phyloP scores from a whole-genome alignment of 2,329 filamentous ascomycete genomes.

The Monosporascus ibericus region DNA sequence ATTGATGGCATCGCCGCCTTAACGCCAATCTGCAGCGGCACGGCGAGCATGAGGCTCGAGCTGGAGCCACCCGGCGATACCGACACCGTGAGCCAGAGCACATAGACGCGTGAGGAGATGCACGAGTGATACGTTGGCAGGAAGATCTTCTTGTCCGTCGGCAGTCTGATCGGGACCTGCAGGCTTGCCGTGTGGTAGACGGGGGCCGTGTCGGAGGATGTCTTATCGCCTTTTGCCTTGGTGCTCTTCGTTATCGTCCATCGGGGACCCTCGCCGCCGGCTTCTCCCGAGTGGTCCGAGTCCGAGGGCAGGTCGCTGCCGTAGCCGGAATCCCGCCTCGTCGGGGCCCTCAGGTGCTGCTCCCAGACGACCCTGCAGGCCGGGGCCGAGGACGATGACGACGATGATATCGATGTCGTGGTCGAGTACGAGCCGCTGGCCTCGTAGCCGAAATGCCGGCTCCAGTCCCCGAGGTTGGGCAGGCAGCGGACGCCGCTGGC shows the following conservation, averaged over 20 bases:
- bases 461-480: constrained; percentile 45
- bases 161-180: constrained; percentile 42
- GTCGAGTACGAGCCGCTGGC: constrained; percentile 41
- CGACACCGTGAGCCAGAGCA: constrained; percentile 39
- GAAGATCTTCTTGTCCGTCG: constrained; percentile 41
- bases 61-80: constrained; percentile 33
- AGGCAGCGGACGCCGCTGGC: constrained; percentile 37
- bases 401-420: constrained; percentile 33
- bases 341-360: constrained; percentile 24
- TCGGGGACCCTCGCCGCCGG: background rate
- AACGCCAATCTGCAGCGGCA: constrained; percentile 48
- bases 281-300: constrained; percentile 18
- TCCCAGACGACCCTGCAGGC: constrained; percentile 36
- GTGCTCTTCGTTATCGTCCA: constrained; percentile 9
- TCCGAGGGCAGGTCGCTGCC: constrained; percentile 36
- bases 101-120: constrained; percentile 50
- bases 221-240: constrained; percentile 7
- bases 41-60: constrained; percentile 35
- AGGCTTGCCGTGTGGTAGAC: constrained; percentile 36
- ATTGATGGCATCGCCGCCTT: constrained; percentile 14
- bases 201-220: constrained; percentile 17
- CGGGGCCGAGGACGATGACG: constrained; percentile 30
- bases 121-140: constrained; percentile 54
- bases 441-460: constrained; percentile 29
- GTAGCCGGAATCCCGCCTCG: constrained; percentile 49